Evolutionary conservation across 2,329 filamentous ascomycete genomes (phyloP), one percentile per base, ranked within the genome.

Genomic region (Aspergillus versicolor): DNA sequence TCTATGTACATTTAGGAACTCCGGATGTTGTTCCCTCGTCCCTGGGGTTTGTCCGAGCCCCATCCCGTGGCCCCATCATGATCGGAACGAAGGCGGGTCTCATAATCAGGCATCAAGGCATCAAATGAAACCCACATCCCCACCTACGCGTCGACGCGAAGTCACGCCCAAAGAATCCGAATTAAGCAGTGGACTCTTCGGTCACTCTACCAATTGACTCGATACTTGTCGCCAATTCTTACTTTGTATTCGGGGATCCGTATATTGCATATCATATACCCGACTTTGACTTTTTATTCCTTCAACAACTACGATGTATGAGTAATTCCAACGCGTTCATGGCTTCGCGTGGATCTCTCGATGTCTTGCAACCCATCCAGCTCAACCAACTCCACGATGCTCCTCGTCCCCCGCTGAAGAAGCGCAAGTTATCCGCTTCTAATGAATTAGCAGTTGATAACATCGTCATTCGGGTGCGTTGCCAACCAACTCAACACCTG

Each of bases 381-480:
- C 61, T 73, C 53, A 73, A 75, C 63, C 68, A 61, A 47, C 62
- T 71, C 41, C 65, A 64, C 49, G 66, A 52, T 46, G 44, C 60
- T 34, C 59, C 59, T 34, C 60, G 60, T 54, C 67, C 67, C 22
- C 65, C 64, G 5, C 56, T 61, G 27, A 75, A 74, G 56, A 74
- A 71, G 58, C 70, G 74, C 32, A 77, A 75, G 55, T 62, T 57
- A 30, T 57, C 67, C 34, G 55, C 53, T 3, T 49, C 51, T 45
- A 30, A 56, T 59, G 63, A 54, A 56, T 54, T 58, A 62, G 30
- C 52, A 50, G 57, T 60, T 64, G 52, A 60, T n/a, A 67, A 64
- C 2, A 71, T 73, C 8, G 63, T 67, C 6, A 75, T 76, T 46
- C 64, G 67, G 60, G 73, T 76, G 42, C 45, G 69, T 65, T 4